phyloP scores from a whole-genome alignment of 305 asterid genomes.

The Andrographis paniculata region DNA sequence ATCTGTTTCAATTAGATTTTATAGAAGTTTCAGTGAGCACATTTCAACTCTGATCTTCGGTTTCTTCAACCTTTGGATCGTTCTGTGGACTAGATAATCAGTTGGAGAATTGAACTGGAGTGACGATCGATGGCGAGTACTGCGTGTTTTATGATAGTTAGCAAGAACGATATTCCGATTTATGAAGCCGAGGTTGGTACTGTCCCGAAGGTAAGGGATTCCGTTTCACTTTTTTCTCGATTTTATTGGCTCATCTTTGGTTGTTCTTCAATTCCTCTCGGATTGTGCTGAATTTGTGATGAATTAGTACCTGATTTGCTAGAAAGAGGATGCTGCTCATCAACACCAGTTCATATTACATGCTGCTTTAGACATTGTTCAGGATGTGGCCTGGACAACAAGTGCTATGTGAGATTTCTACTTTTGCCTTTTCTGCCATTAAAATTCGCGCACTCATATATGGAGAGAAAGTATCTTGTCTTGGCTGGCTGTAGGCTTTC shows the following conservation, averaged over 20 bases:
- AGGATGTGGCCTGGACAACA: constrained; percentile 92
- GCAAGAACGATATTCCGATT: constrained; percentile 81
- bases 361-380: constrained; percentile 86
- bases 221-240: not conserved
- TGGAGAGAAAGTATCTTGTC: too few relatives aligned
- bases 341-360: constrained; percentile 90
- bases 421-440: not conserved
- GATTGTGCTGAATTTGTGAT: not conserved
- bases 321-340: constrained; percentile 98
- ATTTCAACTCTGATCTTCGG: too few relatives aligned
- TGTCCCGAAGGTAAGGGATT: constrained; percentile 51
- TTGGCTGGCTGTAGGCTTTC: too few relatives aligned
- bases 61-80: not conserved
- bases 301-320: constrained; percentile 9
- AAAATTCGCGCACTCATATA: too few relatives aligned
- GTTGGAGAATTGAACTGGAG: constrained; percentile 5
- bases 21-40: too few relatives aligned
- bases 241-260: too few relatives aligned
- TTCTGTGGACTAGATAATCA: not conserved
- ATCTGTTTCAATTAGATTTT: not conserved
- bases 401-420: constrained; percentile 77
- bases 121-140: constrained; percentile 54
- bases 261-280: too few relatives aligned
- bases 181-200: constrained; percentile 95
- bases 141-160: constrained; percentile 84